phyloP scores from a whole-genome alignment of 768 basidiomycete genomes.

The Leccinum obscurum region DNA sequence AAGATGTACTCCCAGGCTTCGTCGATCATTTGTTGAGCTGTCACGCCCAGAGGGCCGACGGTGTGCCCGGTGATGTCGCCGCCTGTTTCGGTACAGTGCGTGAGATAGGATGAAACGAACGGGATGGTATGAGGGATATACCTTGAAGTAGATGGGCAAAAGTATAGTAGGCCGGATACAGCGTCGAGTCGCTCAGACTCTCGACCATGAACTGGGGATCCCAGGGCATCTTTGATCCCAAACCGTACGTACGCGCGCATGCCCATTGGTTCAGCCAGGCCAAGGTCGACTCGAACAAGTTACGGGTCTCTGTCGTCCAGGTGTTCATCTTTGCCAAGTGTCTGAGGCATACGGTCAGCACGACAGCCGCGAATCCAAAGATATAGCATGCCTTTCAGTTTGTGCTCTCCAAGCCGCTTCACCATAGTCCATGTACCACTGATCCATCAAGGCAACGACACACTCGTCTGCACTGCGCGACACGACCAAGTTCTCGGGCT shows the following conservation, averaged over 20 bases:
- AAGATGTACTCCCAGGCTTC: conserved; percentile 97
- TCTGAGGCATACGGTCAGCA: conserved; percentile 38
- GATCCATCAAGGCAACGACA: conserved; percentile 96
- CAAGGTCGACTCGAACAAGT: conserved; percentile 88
- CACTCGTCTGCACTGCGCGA: conserved; percentile 95
- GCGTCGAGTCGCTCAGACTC: conserved; percentile 94
- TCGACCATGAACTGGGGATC: conserved; percentile 96
- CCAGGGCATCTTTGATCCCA: conserved; percentile 96
- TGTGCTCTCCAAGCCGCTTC: conserved; percentile 86
- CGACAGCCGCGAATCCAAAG: conserved; percentile 2
- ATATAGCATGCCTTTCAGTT: conserved; percentile 67
- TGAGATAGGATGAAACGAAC: conserved; percentile 10
- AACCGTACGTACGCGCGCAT: conserved; percentile 95
- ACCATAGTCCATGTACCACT: conserved; percentile 99
- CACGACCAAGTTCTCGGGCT: conserved; percentile 90
- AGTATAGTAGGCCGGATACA: conserved; percentile 99
- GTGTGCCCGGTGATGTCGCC: conserved; percentile 75
- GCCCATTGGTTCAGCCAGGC: conserved; percentile 99
- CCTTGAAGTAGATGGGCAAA: conserved; percentile 89
- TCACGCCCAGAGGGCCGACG: conserved; percentile 82
- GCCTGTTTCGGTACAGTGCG: conserved; percentile 37
- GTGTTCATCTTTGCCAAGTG: conserved; percentile 85
- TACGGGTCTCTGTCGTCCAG: conserved; percentile 87
- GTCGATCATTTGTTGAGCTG: conserved; percentile 92
- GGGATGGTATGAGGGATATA: conserved; percentile 32